A percentile compares a stretch with the other conserved stretches of the same genome.
Conservation (phyloP, 371 early-diverging fungal species). For the Actinomucor elegans region DNA sequence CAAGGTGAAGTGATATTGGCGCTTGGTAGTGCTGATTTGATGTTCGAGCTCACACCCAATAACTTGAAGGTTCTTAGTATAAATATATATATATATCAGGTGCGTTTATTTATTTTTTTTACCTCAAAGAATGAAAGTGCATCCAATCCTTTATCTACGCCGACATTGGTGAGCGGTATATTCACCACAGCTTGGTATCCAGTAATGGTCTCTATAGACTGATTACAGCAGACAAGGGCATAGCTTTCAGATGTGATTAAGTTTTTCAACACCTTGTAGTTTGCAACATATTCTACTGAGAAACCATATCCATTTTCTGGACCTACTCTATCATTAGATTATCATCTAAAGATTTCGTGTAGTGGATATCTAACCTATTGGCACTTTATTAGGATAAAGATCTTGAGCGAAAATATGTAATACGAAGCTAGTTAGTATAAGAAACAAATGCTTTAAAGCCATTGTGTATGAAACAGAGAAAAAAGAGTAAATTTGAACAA, state of each 20-base stretch:
- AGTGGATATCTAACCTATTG: conserved; percentile 1
- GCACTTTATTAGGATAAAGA: conserved; percentile 5
- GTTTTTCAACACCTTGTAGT: conserved; percentile 28
- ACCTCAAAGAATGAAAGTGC: conserved; percentile 23
- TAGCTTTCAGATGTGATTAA: conserved; percentile 18
- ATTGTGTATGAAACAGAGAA: background rate
- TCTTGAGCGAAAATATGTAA: background rate
- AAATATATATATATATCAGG: too few relatives aligned
- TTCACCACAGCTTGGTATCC: conserved; percentile 24
- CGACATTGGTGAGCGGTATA: conserved; percentile 17
- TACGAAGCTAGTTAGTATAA: background rate
- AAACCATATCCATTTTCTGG: conserved; percentile 14
- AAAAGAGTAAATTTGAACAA: background rate
- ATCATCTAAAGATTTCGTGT: too few relatives aligned
- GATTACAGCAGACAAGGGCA: conserved; percentile 29
- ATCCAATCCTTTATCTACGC: conserved; percentile 7
- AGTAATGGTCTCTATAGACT: conserved; percentile 5
- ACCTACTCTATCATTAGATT: background rate
- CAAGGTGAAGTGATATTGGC: conserved; percentile 25
- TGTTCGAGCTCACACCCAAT: conserved; percentile 5
- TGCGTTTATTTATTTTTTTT: too few relatives aligned
- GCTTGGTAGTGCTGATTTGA: conserved; percentile 9
- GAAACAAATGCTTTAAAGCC: background rate
- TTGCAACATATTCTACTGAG: conserved; percentile 25
- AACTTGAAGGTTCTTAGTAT: background rate